These are phyloP conservation scores for Botrytis porri DNA, from an alignment of 2,329 filamentous ascomycete species.

Conservation along the genomic window DNA sequence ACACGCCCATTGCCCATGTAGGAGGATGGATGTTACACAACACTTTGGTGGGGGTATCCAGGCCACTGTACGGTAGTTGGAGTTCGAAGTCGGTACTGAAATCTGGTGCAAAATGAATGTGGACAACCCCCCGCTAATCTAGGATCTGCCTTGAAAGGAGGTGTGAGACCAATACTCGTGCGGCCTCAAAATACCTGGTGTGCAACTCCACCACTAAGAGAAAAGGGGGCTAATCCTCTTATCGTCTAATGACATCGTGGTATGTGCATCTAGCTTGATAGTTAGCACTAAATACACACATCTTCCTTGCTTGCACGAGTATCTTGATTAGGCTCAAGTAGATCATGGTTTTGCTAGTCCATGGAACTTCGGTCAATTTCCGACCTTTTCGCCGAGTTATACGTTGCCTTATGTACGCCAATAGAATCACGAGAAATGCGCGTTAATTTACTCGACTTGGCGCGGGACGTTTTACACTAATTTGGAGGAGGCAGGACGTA, in stretches of 20 bases:
- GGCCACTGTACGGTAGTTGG: neutral
- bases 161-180: conserved; percentile 5
- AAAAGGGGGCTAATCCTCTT: neutral
- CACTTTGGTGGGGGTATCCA: neutral
- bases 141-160: neutral
- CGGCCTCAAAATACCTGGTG: neutral
- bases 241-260: neutral
- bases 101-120: conserved; percentile 16
- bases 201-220: neutral
- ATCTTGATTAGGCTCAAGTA: conserved; percentile 7
- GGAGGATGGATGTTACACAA: neutral
- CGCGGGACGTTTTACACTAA: neutral
- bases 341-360: neutral
- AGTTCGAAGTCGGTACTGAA: conserved; percentile 10
- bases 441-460: conserved; percentile 7
- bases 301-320: neutral
- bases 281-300: neutral
- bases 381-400: neutral
- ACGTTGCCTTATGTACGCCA: neutral
- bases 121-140: conserved; percentile 8
- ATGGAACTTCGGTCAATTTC: conserved; percentile 6
- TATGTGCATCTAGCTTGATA: neutral
- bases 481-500: neutral
- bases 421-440: neutral
- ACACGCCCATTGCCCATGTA: neutral